Conservation (phyloP, 2,329 filamentous ascomycete genomes). For the Coniochaeta prunicola region DNA sequence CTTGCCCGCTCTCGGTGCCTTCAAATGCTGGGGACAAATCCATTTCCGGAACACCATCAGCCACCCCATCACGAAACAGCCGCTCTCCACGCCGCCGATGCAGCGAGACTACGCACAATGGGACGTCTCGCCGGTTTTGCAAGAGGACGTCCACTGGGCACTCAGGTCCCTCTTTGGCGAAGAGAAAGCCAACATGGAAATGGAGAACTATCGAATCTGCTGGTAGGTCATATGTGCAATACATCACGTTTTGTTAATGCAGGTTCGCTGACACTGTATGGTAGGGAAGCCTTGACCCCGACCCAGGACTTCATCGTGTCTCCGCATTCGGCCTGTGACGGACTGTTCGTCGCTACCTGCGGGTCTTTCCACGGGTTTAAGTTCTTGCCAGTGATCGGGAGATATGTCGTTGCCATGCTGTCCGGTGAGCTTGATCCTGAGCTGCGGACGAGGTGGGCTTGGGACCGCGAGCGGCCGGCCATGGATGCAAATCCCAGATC, state of each 20-base stretch:
- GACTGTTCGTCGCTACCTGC: conserved; percentile 55
- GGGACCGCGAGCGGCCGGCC: conserved; percentile 49
- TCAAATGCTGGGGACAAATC: conserved; percentile 56
- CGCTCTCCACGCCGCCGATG: conserved; percentile 49
- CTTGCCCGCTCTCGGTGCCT: conserved; percentile 38
- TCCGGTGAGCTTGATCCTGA: conserved; percentile 35
- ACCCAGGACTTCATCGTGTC: conserved; percentile 57
- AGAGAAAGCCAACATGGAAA: conserved; percentile 46
- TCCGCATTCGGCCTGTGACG: conserved; percentile 40
- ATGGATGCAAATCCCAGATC: background rate
- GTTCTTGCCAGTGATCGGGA: conserved; percentile 58
- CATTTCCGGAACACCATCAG: conserved; percentile 49
- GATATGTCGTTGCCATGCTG: conserved; percentile 52
- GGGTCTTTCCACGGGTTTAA: conserved; percentile 64
- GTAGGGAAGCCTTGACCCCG: conserved; percentile 58
- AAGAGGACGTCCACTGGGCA: conserved; percentile 51
- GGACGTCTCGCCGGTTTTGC: conserved; percentile 47
- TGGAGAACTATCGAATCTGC: conserved; percentile 58
- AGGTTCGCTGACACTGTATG: background rate
- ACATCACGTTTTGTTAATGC: background rate
- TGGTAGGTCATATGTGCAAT: conserved; percentile 39
- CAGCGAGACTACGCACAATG: conserved; percentile 54
- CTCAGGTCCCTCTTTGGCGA: conserved; percentile 53
- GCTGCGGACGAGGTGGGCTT: conserved; percentile 43
- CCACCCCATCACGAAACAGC: conserved; percentile 41